Evolutionary conservation across 2,329 filamentous ascomycete genomes (phyloP), one percentile per base, ranked within the genome.

Genomic region (Lasiodiplodia sp.): DNA sequence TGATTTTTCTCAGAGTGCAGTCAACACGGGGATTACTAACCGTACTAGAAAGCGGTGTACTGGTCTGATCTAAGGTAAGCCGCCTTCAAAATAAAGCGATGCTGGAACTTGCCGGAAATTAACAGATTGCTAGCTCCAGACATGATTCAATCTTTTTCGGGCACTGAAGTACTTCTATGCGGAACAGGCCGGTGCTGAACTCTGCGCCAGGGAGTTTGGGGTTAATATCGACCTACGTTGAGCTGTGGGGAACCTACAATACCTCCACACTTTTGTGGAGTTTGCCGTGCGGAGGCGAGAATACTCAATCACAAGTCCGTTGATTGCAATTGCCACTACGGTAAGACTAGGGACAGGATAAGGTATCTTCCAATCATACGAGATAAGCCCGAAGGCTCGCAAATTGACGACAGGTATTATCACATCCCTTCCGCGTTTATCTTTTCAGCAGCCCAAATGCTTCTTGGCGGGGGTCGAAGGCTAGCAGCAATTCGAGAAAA

Each of bases 311-410:
- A 51, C 10, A 51, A 11, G 5, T 3, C 2, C n/a, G 23, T 11
- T 51, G 49, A 51, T 21, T 18, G 18, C 10, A 23, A 18, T 55
- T 16, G 55, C 34, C 23, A 28, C 23, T 21, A 21, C 37, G 14
- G 11, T 18, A 25, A 62, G 7, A 31, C 21, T 21, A 14, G 14
- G 6, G 7, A 2, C 23, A 3, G 34, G 23, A 25, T n/a, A n/a
- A 51, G 58, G 4, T 34, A 11, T 49, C 23, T 31, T 49, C 40
- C 21, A 14, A 21, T 7, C 10, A 16, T 25, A 38, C 40, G 31
- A 63, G 60, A 64, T 64, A 64, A 34, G 60, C n/a, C 12, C 31
- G 21, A 28, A 16, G 11, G 47, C 47, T n/a, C 18, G 60, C 4
- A 25, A 5, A 38, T 12, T 64, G 60, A 64, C 60, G 31, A 49